phyloP scores from a whole-genome alignment of 345 rosid genomes.

The Melaleuca quinquenervia region DNA sequence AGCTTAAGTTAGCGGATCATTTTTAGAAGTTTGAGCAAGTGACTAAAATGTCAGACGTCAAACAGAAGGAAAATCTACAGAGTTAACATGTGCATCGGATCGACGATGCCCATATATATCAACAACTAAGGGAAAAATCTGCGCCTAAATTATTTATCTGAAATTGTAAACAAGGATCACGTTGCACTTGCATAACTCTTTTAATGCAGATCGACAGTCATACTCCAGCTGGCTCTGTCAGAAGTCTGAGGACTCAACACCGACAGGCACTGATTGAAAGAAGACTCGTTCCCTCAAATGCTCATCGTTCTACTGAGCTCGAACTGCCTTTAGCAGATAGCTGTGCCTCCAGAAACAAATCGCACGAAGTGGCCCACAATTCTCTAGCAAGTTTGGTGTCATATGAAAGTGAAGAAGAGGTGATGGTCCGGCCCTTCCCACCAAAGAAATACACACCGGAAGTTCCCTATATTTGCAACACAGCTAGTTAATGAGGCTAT shows the following conservation, averaged over 20 bases:
- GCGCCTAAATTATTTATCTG: not conserved
- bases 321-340: slow-evolving; percentile 4
- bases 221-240: not conserved
- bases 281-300: not conserved
- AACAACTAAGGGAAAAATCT: not conserved
- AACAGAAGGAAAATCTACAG: not conserved
- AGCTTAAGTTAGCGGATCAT: not conserved
- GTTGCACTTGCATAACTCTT: not conserved
- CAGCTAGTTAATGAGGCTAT: not conserved
- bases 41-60: not conserved
- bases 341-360: slow-evolving; percentile 24
- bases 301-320: not conserved
- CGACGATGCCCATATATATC: not conserved
- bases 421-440: slow-evolving; percentile 53
- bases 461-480: slow-evolving; percentile 27
- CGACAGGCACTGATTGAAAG: not conserved
- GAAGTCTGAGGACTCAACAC: not conserved
- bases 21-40: not conserved
- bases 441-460: slow-evolving; percentile 81
- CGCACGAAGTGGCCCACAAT: slow-evolving; percentile 54
- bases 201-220: not conserved
- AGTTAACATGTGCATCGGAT: not conserved
- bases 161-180: not conserved
- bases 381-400: slow-evolving; percentile 37
- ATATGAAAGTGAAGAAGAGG: slow-evolving; percentile 42